Base-by-base conservation (phyloP, 495 filamentous ascomycete genomes). In the Acidomyces sp. region DNA sequence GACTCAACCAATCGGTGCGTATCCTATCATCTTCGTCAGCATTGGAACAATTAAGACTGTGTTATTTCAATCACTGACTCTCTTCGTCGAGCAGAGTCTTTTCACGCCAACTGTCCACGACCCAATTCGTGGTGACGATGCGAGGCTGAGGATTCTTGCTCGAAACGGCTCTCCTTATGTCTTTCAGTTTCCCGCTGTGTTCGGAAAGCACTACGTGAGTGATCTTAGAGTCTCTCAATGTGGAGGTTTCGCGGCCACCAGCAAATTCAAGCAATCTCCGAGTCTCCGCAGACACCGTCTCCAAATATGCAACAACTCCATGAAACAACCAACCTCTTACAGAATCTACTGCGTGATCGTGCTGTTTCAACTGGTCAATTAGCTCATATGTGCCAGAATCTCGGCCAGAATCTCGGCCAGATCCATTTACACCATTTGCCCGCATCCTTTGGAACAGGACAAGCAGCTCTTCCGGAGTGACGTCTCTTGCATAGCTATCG, bases 1-100 rank as follows among this genome's bases (percentile, higher is more conserved):
- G n/a, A n/a, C n/a, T n/a, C n/a, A n/a, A n/a, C n/a, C n/a, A n/a
- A n/a, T n/a, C n/a, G 34, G 46, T 17, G 34, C 30, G 27, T 39
- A 49, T 10, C 40, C 46, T 49, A 15, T 26, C 18, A 28, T 6
- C 10, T 13, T 4, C 10, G 27, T 49, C 43, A 44, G 41, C 29
- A 23, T 1, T 21, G 27, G 3, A 28, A 13, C 26, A 7, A 28
- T 13, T 7, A 13, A 7, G 13, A 28, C 7, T 7, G 26, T 28
- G 26, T 28, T n/a, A n/a, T n/a, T n/a, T n/a, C n/a, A n/a, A n/a
- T n/a, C n/a, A 13, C 48, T 38, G 33, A 51, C 48, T 41, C 48
- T 86, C 83, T 70, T 95, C 90, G 55, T 95, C 85, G 38, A 96
- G 52, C 31, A 82, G 46, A 6, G 88, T 93, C 41, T 67, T 67